Percentiles rank a stretch among this genome's conserved stretches.
Conservation (phyloP, 139 green algal genomes). For the Chlamydomonas applanata region DNA sequence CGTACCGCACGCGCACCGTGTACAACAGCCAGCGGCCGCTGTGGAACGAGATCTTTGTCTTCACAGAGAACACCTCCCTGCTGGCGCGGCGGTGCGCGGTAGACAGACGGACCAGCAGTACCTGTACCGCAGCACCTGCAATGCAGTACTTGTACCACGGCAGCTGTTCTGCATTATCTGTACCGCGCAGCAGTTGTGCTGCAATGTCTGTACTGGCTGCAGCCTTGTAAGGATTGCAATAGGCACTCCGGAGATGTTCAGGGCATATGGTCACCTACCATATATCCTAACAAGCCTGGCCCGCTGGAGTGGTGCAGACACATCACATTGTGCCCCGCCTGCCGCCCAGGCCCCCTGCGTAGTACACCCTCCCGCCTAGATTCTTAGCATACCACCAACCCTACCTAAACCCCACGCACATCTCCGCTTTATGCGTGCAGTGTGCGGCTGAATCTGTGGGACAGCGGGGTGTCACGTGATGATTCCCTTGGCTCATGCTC, state of each 20-base stretch:
- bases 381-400: too few species aligned
- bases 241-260: too few species aligned
- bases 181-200: not conserved
- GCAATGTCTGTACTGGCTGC: not conserved
- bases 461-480: constrained; percentile 20
- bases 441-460: constrained; percentile 12
- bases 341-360: too few species aligned
- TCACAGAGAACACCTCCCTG: constrained; percentile 30
- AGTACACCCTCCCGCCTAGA: too few species aligned
- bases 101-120: not conserved
- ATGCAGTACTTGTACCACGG: too few species aligned
- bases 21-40: constrained; percentile 28
- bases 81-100: constrained; percentile 17
- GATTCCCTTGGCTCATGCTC: constrained; percentile 19
- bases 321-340: too few species aligned
- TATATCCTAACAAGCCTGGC: too few species aligned
- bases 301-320: too few species aligned
- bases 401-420: too few species aligned
- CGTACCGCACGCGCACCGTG: constrained; percentile 27
- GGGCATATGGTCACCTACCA: too few species aligned
- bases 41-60: constrained; percentile 32
- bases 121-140: not conserved
- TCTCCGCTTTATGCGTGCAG: too few species aligned
- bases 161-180: too few species aligned
- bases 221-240: not conserved